phyloP scores from a whole-genome alignment of 176 grass and related monocot genomes.

The Aegilops tauschii region DNA sequence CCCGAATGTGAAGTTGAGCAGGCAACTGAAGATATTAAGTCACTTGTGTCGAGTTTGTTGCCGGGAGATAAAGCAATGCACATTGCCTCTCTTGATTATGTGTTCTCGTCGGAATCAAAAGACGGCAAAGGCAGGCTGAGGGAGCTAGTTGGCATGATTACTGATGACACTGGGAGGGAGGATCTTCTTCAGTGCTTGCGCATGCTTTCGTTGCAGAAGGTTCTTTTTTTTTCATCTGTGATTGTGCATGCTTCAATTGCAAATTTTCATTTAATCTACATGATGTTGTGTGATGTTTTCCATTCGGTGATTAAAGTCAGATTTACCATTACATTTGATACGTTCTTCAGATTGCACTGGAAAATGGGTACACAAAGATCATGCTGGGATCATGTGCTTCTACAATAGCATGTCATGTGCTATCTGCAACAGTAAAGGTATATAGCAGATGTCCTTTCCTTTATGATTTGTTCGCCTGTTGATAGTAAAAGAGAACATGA shows the following conservation, averaged over 20 bases:
- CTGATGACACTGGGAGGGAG: slow-evolving; percentile 78
- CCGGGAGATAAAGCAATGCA: slow-evolving; percentile 51
- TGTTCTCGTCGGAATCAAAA: slow-evolving; percentile 40
- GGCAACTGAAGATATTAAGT: slow-evolving; percentile 48
- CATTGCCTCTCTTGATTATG: slow-evolving; percentile 42
- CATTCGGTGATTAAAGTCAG: neutral
- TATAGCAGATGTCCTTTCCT: neutral
- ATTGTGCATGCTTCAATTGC: slow-evolving; percentile 32
- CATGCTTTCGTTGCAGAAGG: slow-evolving; percentile 79
- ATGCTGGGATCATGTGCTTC: slow-evolving; percentile 84
- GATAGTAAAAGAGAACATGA: slow-evolving; percentile 3
- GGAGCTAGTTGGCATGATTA: slow-evolving; percentile 43
- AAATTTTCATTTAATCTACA: neutral
- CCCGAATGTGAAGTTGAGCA: slow-evolving; percentile 20
- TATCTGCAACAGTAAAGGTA: slow-evolving; percentile 87
- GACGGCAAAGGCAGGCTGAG: slow-evolving; percentile 30
- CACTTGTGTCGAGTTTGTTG: slow-evolving; percentile 40
- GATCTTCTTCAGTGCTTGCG: slow-evolving; percentile 64
- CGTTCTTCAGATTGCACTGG: slow-evolving; percentile 57
- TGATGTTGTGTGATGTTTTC: neutral
- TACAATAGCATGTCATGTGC: slow-evolving; percentile 74
- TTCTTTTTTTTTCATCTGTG: slow-evolving; percentile 25
- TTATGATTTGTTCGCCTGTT: neutral
- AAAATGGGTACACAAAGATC: slow-evolving; percentile 78
- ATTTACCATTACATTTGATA: slow-evolving; percentile 20